Base-by-base conservation (phyloP, 2,329 filamentous ascomycete species). In the Epichloe festucae region DNA sequence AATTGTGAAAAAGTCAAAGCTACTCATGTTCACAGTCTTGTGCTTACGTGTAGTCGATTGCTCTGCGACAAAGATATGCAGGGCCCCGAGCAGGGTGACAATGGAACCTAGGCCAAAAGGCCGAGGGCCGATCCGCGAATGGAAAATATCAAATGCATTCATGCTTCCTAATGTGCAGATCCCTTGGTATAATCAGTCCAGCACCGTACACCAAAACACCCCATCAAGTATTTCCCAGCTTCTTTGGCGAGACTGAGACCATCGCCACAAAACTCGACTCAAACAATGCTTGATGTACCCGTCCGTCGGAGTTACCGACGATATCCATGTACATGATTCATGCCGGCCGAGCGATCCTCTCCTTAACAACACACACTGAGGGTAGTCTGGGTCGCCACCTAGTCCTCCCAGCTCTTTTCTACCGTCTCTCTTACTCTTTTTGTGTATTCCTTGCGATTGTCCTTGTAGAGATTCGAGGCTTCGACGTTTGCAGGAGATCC, bases 351-450 rank as follows among this genome's bases (percentile, higher is more conserved):
- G 21, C 48, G 17, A 36, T 38, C n/a, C 35, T 38, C 14, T 41
- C 14, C 41, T 45, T 41, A 21, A 21, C 36, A n/a, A 8, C 19
- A 19, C 41, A 19, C 5, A n/a, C 35, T 17, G 21, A 41, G 42
- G 34, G 21, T 12, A 46, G 34, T 19, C 43, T 41, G 19, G 27
- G 5, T 51, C 35, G 31, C 19, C 21, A 10, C 48, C 66, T 61
- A 95, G 63, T 96, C 91, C 57, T 97, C 93, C 93, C 93, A 98
- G 73, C 91, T 97, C 80, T 96, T 97, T 76, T 98, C 93, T 15
- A 98, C 93, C 0, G 91, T 96, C 73, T 97, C 93, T 46, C 89
- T 78, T 43, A 98, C 93, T 17, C 90, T 78, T 74, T 74, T 98
- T 98, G 27, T 87, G 65, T 98, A 98, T 65, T 98, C 93, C 67